A percentile compares a stretch with the other conserved stretches of the same genome.
Evolutionary conservation across 116 monocot species (phyloP).

Genomic region (Trichopus zeylanicus): DNA sequence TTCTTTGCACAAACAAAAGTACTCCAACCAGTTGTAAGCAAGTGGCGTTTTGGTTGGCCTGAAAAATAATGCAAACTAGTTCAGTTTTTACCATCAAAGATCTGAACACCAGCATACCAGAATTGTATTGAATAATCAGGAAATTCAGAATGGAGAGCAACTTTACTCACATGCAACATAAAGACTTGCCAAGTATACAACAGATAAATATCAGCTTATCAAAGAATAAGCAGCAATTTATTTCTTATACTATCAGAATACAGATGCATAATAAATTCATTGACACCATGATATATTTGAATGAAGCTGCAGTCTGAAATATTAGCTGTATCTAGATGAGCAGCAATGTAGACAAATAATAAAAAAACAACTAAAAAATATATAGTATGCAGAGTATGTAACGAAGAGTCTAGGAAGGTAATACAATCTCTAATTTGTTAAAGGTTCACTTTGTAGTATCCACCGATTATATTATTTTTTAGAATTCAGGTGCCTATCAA

Average conservation of each 20-base stretch:
- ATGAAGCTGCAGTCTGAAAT: too few species aligned
- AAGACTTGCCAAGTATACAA: too few species aligned
- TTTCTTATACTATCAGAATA: too few species aligned
- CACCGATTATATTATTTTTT: neutral
- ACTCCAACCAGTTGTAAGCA: slow-evolving; percentile 44
- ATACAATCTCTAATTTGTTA: neutral
- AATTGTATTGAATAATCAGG: neutral
- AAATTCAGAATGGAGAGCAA: neutral
- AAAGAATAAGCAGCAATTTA: too few species aligned
- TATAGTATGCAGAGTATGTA: too few species aligned
- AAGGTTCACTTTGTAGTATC: neutral
- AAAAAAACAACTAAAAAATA: too few species aligned
- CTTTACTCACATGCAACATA: neutral
- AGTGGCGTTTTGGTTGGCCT: slow-evolving; percentile 44
- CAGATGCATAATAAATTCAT: too few species aligned
- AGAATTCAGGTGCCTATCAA: neutral
- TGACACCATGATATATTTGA: too few species aligned
- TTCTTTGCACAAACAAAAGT: slow-evolving; percentile 32
- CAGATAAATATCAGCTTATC: too few species aligned
- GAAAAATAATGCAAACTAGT: neutral
- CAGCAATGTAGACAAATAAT: too few species aligned
- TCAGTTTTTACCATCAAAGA: neutral
- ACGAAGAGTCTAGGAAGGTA: too few species aligned
- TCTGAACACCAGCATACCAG: neutral
- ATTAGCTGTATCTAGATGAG: too few species aligned